phyloP scores from a whole-genome alignment of 371 early-diverging fungal species.

The Haplosporangium sp. region DNA sequence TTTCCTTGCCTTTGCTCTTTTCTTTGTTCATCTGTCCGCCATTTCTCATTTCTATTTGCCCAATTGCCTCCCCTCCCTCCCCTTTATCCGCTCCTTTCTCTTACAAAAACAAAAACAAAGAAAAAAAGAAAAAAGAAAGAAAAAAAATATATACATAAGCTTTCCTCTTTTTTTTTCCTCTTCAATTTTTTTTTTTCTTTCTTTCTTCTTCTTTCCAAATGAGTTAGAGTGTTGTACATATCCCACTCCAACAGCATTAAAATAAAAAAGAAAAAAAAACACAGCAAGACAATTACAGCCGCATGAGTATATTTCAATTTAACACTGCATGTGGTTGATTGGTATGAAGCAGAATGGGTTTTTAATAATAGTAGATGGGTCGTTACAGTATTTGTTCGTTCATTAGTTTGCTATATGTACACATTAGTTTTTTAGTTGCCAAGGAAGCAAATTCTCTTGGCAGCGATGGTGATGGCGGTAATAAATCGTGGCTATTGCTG shows the following conservation, averaged over 20 bases:
- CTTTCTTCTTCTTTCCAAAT: constrained; percentile 1
- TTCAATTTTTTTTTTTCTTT: background rate
- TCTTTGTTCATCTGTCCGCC: too few relatives aligned
- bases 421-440: constrained; percentile 10
- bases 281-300: background rate
- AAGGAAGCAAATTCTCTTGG: background rate
- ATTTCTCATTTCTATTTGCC: too few relatives aligned
- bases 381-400: background rate
- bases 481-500: too few relatives aligned
- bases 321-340: too few relatives aligned
- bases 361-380: background rate
- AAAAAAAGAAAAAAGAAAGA: background rate
- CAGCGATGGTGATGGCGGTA: background rate
- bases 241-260: background rate
- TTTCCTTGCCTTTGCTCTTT: too few relatives aligned
- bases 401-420: constrained; percentile 5
- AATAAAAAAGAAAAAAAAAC: constrained; percentile 6
- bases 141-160: background rate
- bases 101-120: background rate
- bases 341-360: too few relatives aligned
- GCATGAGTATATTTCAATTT: too few relatives aligned
- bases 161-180: too few relatives aligned
- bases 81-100: background rate
- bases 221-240: too few relatives aligned
- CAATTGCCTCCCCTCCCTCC: too few relatives aligned